A percentile compares a stretch with the other conserved stretches of the same genome.
Evolutionary conservation across 164 flowering plant genomes (phyloP).

Genomic region (Umbellularia californica): DNA sequence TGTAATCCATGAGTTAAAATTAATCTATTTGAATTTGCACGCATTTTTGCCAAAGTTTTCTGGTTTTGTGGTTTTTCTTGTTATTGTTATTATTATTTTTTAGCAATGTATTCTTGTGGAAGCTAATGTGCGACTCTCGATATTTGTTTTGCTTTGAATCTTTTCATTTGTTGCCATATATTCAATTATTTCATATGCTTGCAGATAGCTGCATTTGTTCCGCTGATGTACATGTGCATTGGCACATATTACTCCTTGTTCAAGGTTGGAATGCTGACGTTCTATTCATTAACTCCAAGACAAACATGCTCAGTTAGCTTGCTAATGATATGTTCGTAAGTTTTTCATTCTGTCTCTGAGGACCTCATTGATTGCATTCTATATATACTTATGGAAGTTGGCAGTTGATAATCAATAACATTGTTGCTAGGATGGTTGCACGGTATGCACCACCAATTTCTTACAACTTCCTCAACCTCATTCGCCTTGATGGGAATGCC

Average conservation of each 20-base stretch:
- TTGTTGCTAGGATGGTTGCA: conserved; percentile 85
- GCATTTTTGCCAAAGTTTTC: too few relatives aligned
- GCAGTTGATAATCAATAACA: conserved; percentile 1
- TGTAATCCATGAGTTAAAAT: too few relatives aligned
- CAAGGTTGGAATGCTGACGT: conserved; percentile 93
- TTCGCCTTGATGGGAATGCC: conserved; percentile 45
- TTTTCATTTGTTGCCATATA: too few relatives aligned
- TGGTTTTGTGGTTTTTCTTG: too few relatives aligned
- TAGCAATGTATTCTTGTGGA: too few relatives aligned
- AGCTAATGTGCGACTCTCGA: too few relatives aligned
- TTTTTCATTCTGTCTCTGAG: conserved; percentile 11
- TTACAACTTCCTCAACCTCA: conserved; percentile 91
- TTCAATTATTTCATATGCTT: not conserved
- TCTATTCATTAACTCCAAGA: conserved; percentile 91
- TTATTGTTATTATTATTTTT: too few relatives aligned
- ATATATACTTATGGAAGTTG: not conserved
- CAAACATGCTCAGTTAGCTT: conserved; percentile 96
- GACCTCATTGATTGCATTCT: not conserved
- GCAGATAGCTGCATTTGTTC: conserved; percentile 83
- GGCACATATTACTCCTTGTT: conserved; percentile 97
- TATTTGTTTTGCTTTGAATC: too few relatives aligned
- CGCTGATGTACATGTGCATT: conserved; percentile 95
- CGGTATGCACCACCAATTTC: conserved; percentile 98
- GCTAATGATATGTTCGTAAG: conserved; percentile 99
- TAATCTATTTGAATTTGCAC: too few relatives aligned